Conservation (phyloP, 2,329 filamentous ascomycete species). For the Penicillium sp. region DNA sequence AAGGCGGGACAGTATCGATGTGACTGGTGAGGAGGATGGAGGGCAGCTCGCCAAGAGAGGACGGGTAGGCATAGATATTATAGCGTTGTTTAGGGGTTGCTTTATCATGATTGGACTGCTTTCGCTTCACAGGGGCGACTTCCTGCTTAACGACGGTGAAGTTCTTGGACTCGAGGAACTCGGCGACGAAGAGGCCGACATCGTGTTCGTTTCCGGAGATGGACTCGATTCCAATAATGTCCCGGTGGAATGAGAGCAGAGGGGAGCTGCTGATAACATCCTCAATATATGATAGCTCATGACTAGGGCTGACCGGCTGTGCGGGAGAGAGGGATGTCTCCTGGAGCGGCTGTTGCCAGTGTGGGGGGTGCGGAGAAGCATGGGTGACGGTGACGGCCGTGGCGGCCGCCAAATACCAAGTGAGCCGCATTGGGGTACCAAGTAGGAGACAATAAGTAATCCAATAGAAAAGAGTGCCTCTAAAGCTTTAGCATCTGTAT, state of each 20-base stretch:
- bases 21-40: conserved; percentile 62
- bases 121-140: conserved; percentile 20
- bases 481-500: neutral
- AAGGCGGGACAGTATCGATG: conserved; percentile 68
- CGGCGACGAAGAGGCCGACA: conserved; percentile 67
- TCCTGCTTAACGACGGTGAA: conserved; percentile 64
- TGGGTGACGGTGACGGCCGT: conserved; percentile 18
- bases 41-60: conserved; percentile 13
- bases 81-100: conserved; percentile 49
- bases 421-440: conserved; percentile 16
- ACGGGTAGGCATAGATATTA: conserved; percentile 70
- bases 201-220: conserved; percentile 67
- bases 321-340: conserved; percentile 3
- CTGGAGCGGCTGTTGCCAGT: conserved; percentile 20
- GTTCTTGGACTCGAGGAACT: conserved; percentile 62
- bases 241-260: conserved; percentile 71
- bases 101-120: conserved; percentile 4
- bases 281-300: conserved; percentile 23
- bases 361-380: conserved; percentile 32
- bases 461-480: neutral
- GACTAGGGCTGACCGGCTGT: neutral
- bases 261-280: conserved; percentile 43
- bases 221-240: conserved; percentile 73
- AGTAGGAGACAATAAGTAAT: neutral
- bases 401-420: conserved; percentile 19